A percentile compares a stretch with the other conserved stretches of the same genome.
These are phyloP conservation scores for Nicotiana otophora DNA, from an alignment of 257 asterid genomes.

Conservation along the genomic window DNA sequence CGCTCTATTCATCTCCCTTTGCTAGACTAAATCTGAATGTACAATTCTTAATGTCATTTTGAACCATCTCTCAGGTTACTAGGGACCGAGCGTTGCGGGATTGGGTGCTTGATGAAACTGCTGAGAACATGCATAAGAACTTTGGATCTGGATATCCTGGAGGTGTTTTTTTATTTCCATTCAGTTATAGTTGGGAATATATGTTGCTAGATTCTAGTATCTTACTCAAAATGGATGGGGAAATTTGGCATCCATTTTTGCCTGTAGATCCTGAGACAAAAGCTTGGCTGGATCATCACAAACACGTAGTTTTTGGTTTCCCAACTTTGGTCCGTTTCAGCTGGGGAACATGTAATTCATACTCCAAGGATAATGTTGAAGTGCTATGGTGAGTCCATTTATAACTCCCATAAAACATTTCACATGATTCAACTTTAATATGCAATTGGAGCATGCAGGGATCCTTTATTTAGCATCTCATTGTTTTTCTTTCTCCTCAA, in stretches of 20 bases:
- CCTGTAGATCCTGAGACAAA: slow-evolving; percentile 83
- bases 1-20: background rate
- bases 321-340: slow-evolving; percentile 95
- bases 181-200: background rate
- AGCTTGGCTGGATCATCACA: slow-evolving; percentile 82
- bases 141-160: slow-evolving; percentile 98
- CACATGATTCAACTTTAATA: background rate
- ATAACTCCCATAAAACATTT: background rate
- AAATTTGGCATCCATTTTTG: background rate
- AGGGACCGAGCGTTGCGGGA: slow-evolving; percentile 82
- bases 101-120: slow-evolving; percentile 83
- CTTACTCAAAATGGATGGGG: background rate
- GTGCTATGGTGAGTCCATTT: slow-evolving; percentile 65
- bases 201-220: slow-evolving; percentile 2
- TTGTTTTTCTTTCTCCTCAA: background rate
- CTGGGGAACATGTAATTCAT: slow-evolving; percentile 90
- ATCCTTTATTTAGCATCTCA: background rate
- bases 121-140: slow-evolving; percentile 55
- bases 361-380: slow-evolving; percentile 57
- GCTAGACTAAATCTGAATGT: background rate
- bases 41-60: background rate
- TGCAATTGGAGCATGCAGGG: background rate
- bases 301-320: slow-evolving; percentile 80
- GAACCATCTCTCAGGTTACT: slow-evolving; percentile 54
- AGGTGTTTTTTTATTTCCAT: slow-evolving; percentile 37